These are phyloP conservation scores for Yamagishiella unicocca DNA, from an alignment of 139 green algal species.

Conservation along the genomic window DNA sequence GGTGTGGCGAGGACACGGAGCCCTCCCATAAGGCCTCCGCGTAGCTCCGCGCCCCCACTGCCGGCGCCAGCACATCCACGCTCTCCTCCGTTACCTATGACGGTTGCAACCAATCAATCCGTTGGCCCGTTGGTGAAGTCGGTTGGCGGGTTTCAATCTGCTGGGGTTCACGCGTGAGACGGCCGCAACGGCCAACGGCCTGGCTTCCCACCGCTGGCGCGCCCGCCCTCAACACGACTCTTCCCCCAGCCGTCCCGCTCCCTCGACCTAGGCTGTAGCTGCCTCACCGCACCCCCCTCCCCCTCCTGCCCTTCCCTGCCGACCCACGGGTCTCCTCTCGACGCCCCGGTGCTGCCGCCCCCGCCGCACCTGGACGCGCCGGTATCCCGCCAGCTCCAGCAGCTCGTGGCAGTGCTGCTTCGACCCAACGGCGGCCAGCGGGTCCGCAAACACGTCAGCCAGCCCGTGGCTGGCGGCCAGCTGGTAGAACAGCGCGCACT, in stretches of 20 bases:
- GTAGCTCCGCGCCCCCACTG: neutral
- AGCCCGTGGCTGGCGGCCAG: neutral
- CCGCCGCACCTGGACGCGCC: neutral
- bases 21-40: constrained; percentile 19
- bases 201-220: neutral
- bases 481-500: constrained; percentile 10
- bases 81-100: constrained; percentile 8
- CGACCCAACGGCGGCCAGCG: neutral
- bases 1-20: neutral
- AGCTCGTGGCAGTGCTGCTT: neutral
- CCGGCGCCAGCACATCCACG: neutral
- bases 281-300: neutral
- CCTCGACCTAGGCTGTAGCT: neutral
- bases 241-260: neutral
- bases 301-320: too few species aligned
- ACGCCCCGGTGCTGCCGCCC: neutral
- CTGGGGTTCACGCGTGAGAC: neutral
- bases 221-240: neutral
- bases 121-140: neutral
- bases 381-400: neutral
- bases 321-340: neutral
- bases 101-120: neutral
- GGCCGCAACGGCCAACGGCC: neutral
- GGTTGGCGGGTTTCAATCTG: neutral
- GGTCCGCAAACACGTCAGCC: neutral